Evolutionary conservation across 2,329 filamentous ascomycete genomes (phyloP), one percentile per base, ranked within the genome.

Genomic region (Penicillium sumatraense): DNA sequence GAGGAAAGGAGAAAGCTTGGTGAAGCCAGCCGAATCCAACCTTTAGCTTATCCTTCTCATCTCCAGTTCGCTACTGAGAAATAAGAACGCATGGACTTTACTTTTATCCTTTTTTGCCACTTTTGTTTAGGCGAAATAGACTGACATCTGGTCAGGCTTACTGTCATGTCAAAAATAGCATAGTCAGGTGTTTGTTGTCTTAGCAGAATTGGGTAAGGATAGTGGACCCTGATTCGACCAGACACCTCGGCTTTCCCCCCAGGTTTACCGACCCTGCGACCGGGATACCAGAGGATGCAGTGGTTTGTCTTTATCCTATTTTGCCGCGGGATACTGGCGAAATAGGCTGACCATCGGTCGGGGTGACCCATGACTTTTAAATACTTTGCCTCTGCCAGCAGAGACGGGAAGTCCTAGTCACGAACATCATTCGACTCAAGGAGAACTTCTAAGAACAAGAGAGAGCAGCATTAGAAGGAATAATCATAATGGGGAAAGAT

Each of bases 401-500:
- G 18, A 10, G 21, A 24, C 20, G n/a, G 13, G 10, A 24, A 23
- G 8, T 14, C n/a, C 13, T 16, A 23, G 21, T 26, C 13, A 23
- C 16, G 7, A 11, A 23, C 38, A 11, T 7, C 10, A 4, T 14
- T 24, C 8, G 20, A 13, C 21, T 20, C 38, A 9, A 1, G 16
- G n/a, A 16, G 7, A 16, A 5, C 6, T 18, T 44, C 14, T 8
- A 18, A 18, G 13, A 10, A 3, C 29, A 18, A 14, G 5, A 31
- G 13, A 46, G 21, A n/a, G 13, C n/a, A 20, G 5, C 20, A n/a
- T 11, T 16, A 5, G 14, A 11, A 27, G 23, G 14, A 3, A 21
- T 3, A 29, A 10, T 27, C 35, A 50, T 26, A 13, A 63, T 63
- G 60, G 60, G 59, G 1, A 61, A 61, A 50, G 52, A 63, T n/a